Evolutionary conservation across 169 alveolate genomes (phyloP), one percentile per base, ranked within the genome.

Genomic region (Babesia caballi): DNA sequence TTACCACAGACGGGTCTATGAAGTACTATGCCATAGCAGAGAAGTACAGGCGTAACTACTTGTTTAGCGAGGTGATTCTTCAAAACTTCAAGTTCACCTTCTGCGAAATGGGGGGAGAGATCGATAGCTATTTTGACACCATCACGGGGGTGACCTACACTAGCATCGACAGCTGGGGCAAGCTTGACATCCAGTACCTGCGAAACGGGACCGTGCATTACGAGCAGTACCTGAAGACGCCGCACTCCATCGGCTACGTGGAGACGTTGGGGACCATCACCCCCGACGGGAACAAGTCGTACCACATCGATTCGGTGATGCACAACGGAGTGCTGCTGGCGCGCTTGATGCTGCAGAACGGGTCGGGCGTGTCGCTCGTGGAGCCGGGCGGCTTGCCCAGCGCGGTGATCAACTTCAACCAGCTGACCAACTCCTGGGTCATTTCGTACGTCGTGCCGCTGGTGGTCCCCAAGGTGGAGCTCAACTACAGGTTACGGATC

Each of bases 401-500:
- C 35, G n/a, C 32, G 12, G 49, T 56, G 50, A 23, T 56, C 23
- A 27, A 56, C 21, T 35, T 21, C 49, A 56, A 56, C 7, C 15
- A 15, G n/a, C 14, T 2, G 14, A 0, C 21, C 0, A 9, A 56
- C 15, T 14, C 19, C 11, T 56, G 66, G 66, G 17, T 19, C 8
- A 17, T 56, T 12, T 25, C 66, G 9, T 56, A 33, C 49, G 21
- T 44, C 3, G 44, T 56, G 27, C 66, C 66, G 4, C 12, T 56
- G 4, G 49, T 35, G 9, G 15, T 56, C 2, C 66, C 66, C 21
- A 30, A 32, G 7, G 49, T 32, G 30, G n/a, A 25, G 4, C 9
- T 56, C 44, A 1, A 35, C 21, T 49, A 56, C 32, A 56, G 66
- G 49, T 35, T 56, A 12, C 66, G 32, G 66, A 5, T 56, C 49